Evolutionary conservation across 768 basidiomycete genomes (phyloP).

Genomic region (Daedalea quercina): DNA sequence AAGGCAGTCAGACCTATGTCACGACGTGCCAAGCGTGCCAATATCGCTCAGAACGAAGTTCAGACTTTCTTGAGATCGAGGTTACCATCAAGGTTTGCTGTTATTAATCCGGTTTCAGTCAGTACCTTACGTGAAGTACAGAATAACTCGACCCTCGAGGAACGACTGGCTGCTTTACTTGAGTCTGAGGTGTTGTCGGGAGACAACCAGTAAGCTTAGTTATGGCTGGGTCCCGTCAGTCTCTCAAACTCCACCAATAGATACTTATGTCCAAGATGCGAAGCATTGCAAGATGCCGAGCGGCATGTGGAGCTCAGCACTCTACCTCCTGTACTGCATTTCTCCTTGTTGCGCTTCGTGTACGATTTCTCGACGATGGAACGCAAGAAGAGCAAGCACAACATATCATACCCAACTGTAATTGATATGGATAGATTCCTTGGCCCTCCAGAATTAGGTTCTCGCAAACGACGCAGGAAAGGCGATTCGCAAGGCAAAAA

Average conservation of each 20-base stretch:
- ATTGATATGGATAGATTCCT: constrained; percentile 73
- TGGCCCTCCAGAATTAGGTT: constrained; percentile 17
- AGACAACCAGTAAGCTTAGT: constrained; percentile 66
- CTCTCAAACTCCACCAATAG: constrained; percentile 32
- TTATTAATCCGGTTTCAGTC: not conserved
- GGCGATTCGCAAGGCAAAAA: constrained; percentile 8
- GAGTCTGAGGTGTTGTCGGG: constrained; percentile 68
- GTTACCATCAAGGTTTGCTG: constrained; percentile 65
- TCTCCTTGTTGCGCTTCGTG: constrained; percentile 90
- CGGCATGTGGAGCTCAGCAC: constrained; percentile 64
- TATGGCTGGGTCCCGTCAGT: not conserved
- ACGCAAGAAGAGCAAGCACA: constrained; percentile 82
- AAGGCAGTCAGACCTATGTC: constrained; percentile 77
- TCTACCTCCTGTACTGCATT: constrained; percentile 85
- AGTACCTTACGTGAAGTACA: constrained; percentile 21
- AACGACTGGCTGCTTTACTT: constrained; percentile 59
- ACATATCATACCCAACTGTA: constrained; percentile 66
- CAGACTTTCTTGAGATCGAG: constrained; percentile 85
- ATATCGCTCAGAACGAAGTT: constrained; percentile 56
- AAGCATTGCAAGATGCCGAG: constrained; percentile 67
- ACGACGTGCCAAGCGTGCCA: constrained; percentile 72
- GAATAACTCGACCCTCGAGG: constrained; percentile 70
- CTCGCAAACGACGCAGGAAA: constrained; percentile 1
- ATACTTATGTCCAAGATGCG: constrained; percentile 77
- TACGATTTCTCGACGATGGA: constrained; percentile 75